Percentiles rank a stretch among this genome's conserved stretches.
These are phyloP conservation scores for Exophiala sideris DNA, from an alignment of 2,329 filamentous ascomycete genomes.

Conservation along the genomic window DNA sequence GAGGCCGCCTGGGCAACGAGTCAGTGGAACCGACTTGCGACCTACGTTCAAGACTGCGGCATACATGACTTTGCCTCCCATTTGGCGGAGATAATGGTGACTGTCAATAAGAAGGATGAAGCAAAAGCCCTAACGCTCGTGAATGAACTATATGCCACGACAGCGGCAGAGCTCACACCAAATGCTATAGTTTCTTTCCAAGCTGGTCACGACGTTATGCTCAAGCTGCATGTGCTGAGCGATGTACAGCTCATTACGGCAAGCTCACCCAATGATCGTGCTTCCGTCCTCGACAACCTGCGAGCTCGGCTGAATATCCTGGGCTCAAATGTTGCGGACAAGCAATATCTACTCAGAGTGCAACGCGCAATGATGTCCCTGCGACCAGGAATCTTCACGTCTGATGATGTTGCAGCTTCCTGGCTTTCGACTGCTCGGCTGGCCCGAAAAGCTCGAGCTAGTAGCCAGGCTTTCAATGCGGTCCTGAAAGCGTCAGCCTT, in stretches of 20 bases:
- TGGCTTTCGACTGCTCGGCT: constrained; percentile 85
- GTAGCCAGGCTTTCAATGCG: constrained; percentile 87
- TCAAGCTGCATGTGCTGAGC: constrained; percentile 81
- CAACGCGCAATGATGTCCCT: constrained; percentile 84
- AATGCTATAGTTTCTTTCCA: constrained; percentile 77
- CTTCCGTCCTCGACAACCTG: constrained; percentile 53
- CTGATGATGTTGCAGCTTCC: constrained; percentile 72
- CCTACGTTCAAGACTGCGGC: constrained; percentile 54
- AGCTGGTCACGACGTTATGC: constrained; percentile 76
- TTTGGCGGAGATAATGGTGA: constrained; percentile 66
- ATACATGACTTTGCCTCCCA: constrained; percentile 76
- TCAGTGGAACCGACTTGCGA: constrained; percentile 72
- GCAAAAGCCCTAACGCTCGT: constrained; percentile 58
- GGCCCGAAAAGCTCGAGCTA: constrained; percentile 78
- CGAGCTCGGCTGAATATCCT: constrained; percentile 80
- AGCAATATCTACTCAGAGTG: constrained; percentile 86
- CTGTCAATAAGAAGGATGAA: constrained; percentile 53
- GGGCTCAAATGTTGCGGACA: constrained; percentile 85
- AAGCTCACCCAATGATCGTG: constrained; percentile 44
- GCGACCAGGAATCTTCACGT: constrained; percentile 57
- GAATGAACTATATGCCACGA: constrained; percentile 62
- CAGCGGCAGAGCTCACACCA: constrained; percentile 70
- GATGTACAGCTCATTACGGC: constrained; percentile 69
- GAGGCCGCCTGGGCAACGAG: constrained; percentile 90
- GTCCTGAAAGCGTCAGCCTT: constrained; percentile 83